Evolutionary conservation across 2,329 filamentous ascomycete genomes (phyloP), one percentile per base, ranked within the genome.

Genomic region (Verticillium alfalfae): DNA sequence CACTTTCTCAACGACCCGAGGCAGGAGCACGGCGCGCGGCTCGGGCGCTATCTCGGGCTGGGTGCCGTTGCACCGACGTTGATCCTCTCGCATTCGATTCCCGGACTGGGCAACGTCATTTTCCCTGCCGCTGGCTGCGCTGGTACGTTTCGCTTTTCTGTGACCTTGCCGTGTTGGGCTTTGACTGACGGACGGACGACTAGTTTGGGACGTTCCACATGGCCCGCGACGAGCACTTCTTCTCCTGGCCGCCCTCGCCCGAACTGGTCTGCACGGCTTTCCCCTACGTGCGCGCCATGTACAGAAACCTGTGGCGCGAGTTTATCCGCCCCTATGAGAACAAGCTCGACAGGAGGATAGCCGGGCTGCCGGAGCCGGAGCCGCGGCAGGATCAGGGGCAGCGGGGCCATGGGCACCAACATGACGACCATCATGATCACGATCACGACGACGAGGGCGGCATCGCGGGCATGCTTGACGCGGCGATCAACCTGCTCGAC

Each of bases 171-270:
- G 26, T 31, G 26, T 31, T 31, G 26, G 5, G 5, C 5, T 3
- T 31, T n/a, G n/a, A n/a, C n/a, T n/a, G 26, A 31, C 26, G 36
- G 34, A 56, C 54, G 34, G 31, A 3, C 12, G 9, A 39, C 60
- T 31, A 85, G 83, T 84, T 81, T 61, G 79, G 78, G 58, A 75
- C 78, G 12, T 75, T 77, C 38, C 76, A 81, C 34, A 68, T 80
- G 39, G 73, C 79, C 60, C 75, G 78, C 54, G 74, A 82, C 49
- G 73, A 78, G 36, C 69, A 78, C n/a, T 74, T 80, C 57, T 72
- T 81, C 22, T 68, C 70, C 15, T 86, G 84, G 84, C 84, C 84
- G 1, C 83, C 83, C 0, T 81, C 82, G 0, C 79, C 82, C 0
- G 75, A 78, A 45, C 79, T 83, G 62, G 80, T 78, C n/a, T 70